Evolutionary conservation across 768 basidiomycete species (phyloP), one percentile per base, ranked within the genome.

Genomic region (Calocybe gangraenosa): DNA sequence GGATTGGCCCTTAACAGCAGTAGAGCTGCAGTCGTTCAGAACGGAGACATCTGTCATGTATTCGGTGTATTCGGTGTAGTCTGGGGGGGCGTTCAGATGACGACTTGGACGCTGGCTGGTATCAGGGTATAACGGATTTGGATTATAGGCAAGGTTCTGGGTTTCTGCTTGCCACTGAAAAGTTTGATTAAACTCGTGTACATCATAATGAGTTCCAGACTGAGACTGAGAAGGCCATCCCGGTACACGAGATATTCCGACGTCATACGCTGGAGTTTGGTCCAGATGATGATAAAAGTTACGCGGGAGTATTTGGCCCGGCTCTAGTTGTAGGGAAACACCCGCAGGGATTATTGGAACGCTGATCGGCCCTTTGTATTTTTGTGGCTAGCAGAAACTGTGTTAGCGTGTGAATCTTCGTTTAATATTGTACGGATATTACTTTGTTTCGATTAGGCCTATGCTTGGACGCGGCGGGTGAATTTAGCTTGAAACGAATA

Each of bases 241-340:
- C 6, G 48, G 45, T 11, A 37, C 44, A 15, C 41, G 35, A 17
- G 34, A 35, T 23, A 40, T 35, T 25, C 18, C 40, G 13, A 33
- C 15, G 31, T 14, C 15, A 14, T 38, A 18, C 23, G 18, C 6
- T 11, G 37, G 31, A 21, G 18, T 33, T 15, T 46, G 31, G 19
- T 46, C 20, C 7, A 53, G 31, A 15, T 47, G 44, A 36, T 44
- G 42, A 30, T 54, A 55, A 19, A 46, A 52, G 35, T 58, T 65
- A 30, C 63, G 68, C n/a, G 72, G 78, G 21, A 79, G 65, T 30
- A 82, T 64, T 60, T 82, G 77, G 10, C 80, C 81, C 11, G 79
- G 80, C 5, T 66, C 62, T 17, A 82, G 65, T 46, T 75, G 75
- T 19, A 79, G 58, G 23, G 75, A 70, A 31, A 74, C 63, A n/a